Evolutionary conservation across 2,329 filamentous ascomycete genomes (phyloP), one percentile per base, ranked within the genome.

Genomic region (Pseudohalonectria lignicola): DNA sequence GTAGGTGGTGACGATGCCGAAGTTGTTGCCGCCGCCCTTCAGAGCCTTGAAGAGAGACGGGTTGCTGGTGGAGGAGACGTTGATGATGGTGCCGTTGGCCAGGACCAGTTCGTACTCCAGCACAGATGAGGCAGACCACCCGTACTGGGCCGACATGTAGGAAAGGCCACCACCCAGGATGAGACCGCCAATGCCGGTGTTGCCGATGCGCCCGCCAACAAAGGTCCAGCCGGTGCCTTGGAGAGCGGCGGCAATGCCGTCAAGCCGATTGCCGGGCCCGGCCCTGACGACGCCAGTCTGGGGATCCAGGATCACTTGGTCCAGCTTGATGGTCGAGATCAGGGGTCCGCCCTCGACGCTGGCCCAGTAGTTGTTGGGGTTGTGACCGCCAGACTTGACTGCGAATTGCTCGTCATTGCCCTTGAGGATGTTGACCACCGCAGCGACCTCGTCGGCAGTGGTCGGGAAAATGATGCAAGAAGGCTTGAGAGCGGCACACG

Each of bases 381-480:
- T 63, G 51, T 75, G 71, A 1, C 72, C 71, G n/a, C 71, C 42
- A 12, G 39, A 41, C 28, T 67, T 67, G 41, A 69, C 59, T 3
- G 69, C 62, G 50, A 76, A 76, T 1, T 45, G 48, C 46, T 47
- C 46, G 17, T 41, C 43, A 41, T 44, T 45, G 28, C 26, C 34
- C 39, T 37, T 35, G 20, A 50, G 44, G 4, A 43, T 32, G 19
- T 25, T 23, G 37, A 50, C 25, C 29, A 49, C 33, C 19, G 39
- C 21, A 3, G 45, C 36, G 3, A 49, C 44, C 25, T 50, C 45
- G 26, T 43, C 39, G 13, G 47, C 44, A 13, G 39, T 37, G 16
- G 34, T 38, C 18, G 47, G 46, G 31, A 45, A 43, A 23, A 47
- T 42, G 38, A 50, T 47, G 41, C 48, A 50, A 2, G 43, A 35